Evolutionary conservation across 2,329 filamentous ascomycete species (phyloP), one percentile per base, ranked within the genome.

Genomic region (Chrysoporthe puriensis): DNA sequence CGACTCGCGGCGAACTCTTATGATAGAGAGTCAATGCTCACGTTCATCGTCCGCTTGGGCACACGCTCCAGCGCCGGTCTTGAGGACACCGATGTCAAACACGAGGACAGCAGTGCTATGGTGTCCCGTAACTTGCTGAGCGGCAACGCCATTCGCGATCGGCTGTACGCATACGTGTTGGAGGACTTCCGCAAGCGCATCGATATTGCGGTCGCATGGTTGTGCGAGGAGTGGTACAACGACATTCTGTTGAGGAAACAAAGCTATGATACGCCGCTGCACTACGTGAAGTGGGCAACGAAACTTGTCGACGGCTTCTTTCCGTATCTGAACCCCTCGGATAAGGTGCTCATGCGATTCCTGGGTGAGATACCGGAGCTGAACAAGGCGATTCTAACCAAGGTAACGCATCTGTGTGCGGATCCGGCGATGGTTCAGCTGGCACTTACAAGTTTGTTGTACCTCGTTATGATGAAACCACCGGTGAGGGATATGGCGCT

Each of bases 221-320:
- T 99, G 18, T 97, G 91, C 73, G 96, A 99, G 78, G 96, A 99
- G 79, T 99, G 96, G 95, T 98, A 97, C 79, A 96, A 94, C 74
- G 95, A 98, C 77, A 89, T 79, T 77, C 79, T 81, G 71, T 80
- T 77, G 69, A 81, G 75, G 67, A 82, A 78, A 64, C 75, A 76
- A n/a, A 78, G 77, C 44, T 76, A 77, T 13, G 82, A 84, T 52
- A 84, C 85, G 8, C 83, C 86, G 3, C 75, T 85, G 44, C 87
- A 96, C 77, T 97, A 97, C 78, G 89, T 93, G 69, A 88, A 88
- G 74, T 96, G 92, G 86, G 88, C 89, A 2, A 79, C 94, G 70
- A 90, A 90, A 69, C 84, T 98, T n/a, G 84, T 99, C 21, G 94
- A 97, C 75, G 92, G 92, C 1, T 93, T 99, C 73, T 80, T 97